Percentiles rank a stretch among this genome's conserved stretches.
These are phyloP conservation scores for Skeletonema tropicum DNA, from an alignment of 108 stramenopile genomes.

Conservation along the genomic window DNA sequence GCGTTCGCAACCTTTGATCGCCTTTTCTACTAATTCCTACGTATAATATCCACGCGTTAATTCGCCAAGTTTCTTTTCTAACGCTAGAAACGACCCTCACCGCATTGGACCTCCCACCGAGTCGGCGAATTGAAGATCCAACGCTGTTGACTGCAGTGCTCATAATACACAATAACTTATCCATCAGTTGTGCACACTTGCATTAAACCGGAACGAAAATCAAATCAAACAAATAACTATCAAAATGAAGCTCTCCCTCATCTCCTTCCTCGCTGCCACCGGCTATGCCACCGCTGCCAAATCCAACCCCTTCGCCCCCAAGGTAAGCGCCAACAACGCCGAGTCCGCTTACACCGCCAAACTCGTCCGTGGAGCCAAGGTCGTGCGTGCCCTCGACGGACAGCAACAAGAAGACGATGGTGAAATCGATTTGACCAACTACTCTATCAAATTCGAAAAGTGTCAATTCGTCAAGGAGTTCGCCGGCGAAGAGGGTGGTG, in stretches of 20 bases:
- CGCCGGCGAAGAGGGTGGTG: slow-evolving; percentile 52
- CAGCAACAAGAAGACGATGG: slow-evolving; percentile 46
- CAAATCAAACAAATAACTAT: no score
- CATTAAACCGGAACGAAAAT: no score
- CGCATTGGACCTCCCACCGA: no score
- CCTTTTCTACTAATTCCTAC: no score
- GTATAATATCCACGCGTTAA: no score
- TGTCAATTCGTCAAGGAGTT: slow-evolving; percentile 89
- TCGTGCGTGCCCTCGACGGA: slow-evolving; percentile 70
- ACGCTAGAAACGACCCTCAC: no score
- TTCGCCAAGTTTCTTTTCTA: no score
- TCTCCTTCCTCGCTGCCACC: slow-evolving; percentile 1
- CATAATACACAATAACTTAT: no score
- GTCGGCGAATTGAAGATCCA: no score
- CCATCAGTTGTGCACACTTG: no score
- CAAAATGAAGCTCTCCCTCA: not conserved
- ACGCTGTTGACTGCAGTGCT: no score
- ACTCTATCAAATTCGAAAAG: slow-evolving; percentile 83
- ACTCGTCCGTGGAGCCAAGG: slow-evolving; percentile 60
- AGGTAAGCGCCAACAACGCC: slow-evolving; percentile 54
- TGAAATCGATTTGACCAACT: slow-evolving; percentile 72
- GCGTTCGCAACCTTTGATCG: no score
- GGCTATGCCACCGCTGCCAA: slow-evolving; percentile 28
- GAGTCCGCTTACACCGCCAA: slow-evolving; percentile 58
- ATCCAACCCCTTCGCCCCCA: slow-evolving; percentile 69